These are phyloP conservation scores for Moricandia moricandioides DNA, from an alignment of 345 rosid genomes.

Conservation along the genomic window DNA sequence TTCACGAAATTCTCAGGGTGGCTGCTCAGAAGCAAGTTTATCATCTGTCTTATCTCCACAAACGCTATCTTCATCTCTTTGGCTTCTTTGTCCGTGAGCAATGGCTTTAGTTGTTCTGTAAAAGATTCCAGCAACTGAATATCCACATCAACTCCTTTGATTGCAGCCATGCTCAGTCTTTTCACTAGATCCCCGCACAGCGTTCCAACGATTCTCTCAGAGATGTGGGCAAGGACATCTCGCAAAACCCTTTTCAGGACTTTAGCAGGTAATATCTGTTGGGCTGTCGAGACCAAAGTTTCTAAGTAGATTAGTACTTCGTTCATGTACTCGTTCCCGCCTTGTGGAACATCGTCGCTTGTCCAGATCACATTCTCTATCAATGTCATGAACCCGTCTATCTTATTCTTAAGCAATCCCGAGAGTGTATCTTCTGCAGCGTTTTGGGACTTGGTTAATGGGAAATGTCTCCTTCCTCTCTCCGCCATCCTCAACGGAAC, in stretches of 20 bases:
- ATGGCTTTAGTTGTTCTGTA: slow-evolving; percentile 67
- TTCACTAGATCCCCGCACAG: slow-evolving; percentile 73
- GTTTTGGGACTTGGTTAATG: slow-evolving; percentile 76
- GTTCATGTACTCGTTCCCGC: slow-evolving; percentile 91
- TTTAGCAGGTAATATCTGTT: slow-evolving; percentile 77
- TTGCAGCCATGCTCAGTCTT: slow-evolving; percentile 74
- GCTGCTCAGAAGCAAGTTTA: slow-evolving; percentile 78
- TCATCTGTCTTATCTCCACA: slow-evolving; percentile 73
- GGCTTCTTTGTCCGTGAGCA: slow-evolving; percentile 70
- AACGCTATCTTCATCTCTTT: slow-evolving; percentile 83
- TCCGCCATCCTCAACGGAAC: slow-evolving; percentile 93
- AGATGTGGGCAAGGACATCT: slow-evolving; percentile 83
- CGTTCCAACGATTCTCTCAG: slow-evolving; percentile 70
- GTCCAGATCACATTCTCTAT: slow-evolving; percentile 96
- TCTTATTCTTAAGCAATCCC: slow-evolving; percentile 85
- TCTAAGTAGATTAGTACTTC: slow-evolving; percentile 90
- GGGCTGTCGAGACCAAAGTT: slow-evolving; percentile 92
- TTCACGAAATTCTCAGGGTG: slow-evolving; percentile 89
- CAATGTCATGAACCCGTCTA: slow-evolving; percentile 84
- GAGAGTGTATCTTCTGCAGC: slow-evolving; percentile 89
- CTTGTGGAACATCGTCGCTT: slow-evolving; percentile 73
- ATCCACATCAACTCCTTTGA: slow-evolving; percentile 82
- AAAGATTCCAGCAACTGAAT: slow-evolving; percentile 79
- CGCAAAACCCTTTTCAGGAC: slow-evolving; percentile 81
- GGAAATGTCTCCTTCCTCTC: slow-evolving; percentile 91